A percentile compares a stretch with the other conserved stretches of the same genome.
Evolutionary conservation across 1,284 basidiomycete species (phyloP).

Genomic region (Rhizopogon hawkerae): DNA sequence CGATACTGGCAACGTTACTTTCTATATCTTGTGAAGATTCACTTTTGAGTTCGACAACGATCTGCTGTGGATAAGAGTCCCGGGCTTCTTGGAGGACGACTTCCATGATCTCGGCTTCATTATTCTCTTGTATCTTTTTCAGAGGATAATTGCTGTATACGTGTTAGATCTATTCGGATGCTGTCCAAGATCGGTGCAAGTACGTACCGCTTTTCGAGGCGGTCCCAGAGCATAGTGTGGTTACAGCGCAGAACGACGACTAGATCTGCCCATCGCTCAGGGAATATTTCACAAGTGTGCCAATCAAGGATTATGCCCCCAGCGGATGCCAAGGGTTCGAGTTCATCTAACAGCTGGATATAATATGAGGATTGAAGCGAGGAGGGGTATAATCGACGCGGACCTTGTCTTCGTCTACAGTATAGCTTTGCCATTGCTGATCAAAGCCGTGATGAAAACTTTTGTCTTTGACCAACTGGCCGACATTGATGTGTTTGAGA

Average conservation of each 20-base stretch:
- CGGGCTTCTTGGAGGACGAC: conserved; percentile 85
- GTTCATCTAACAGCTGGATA: conserved; percentile 72
- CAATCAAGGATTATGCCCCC: conserved; percentile 93
- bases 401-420: conserved; percentile 93
- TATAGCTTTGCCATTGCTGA: conserved; percentile 91
- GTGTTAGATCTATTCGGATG: neutral
- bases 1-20: conserved; percentile 76
- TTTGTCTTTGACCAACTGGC: conserved; percentile 82
- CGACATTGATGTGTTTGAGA: conserved; percentile 81
- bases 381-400: conserved; percentile 15
- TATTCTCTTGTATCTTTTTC: conserved; percentile 97
- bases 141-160: conserved; percentile 69
- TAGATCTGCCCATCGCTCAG: conserved; percentile 96
- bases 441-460: conserved; percentile 81
- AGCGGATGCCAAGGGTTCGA: conserved; percentile 61
- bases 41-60: conserved; percentile 81
- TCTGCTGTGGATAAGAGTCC: conserved; percentile 76
- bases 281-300: conserved; percentile 94
- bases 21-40: conserved; percentile 79
- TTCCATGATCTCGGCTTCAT: conserved; percentile 98
- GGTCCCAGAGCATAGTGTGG: conserved; percentile 84
- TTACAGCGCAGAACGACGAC: conserved; percentile 90
- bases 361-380: conserved; percentile 1
- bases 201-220: conserved; percentile 84
- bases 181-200: conserved; percentile 2